Percentiles rank a stretch among this genome's conserved stretches.
Evolutionary conservation across 306 rosid species (phyloP).

Genomic region (Cicer cuneatum): DNA sequence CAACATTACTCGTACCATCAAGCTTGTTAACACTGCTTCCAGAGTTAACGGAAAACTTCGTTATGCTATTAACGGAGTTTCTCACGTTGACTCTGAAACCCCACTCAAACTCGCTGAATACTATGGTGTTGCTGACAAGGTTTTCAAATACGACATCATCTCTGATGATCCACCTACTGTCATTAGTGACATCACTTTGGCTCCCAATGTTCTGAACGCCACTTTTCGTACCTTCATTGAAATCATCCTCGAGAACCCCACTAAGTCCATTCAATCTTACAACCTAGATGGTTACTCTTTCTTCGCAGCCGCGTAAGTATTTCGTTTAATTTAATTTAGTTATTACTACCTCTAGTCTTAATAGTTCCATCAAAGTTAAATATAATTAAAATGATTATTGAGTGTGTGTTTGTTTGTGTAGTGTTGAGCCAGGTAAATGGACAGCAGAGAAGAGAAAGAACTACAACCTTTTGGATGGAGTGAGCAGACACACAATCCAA

Average conservation of each 20-base stretch:
- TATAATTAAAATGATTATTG: not conserved
- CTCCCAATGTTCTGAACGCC: slow-evolving; percentile 60
- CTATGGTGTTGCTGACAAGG: slow-evolving; percentile 51
- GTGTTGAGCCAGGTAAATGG: slow-evolving; percentile 79
- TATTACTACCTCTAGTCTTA: too few species aligned
- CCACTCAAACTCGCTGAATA: slow-evolving; percentile 86
- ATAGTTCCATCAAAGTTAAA: too few species aligned
- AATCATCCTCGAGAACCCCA: slow-evolving; percentile 82
- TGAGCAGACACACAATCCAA: slow-evolving; percentile 81
- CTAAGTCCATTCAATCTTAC: slow-evolving; percentile 69
- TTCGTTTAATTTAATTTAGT: too few species aligned
- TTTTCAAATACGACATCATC: slow-evolving; percentile 62
- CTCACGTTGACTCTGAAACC: slow-evolving; percentile 65
- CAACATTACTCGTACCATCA: slow-evolving; percentile 80
- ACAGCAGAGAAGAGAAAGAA: slow-evolving; percentile 58
- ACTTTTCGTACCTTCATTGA: slow-evolving; percentile 65
- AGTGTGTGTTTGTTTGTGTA: not conserved
- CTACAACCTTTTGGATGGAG: slow-evolving; percentile 77
- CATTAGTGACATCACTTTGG: not conserved
- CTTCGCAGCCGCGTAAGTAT: slow-evolving; percentile 55
- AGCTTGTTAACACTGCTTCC: slow-evolving; percentile 53
- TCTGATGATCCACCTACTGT: slow-evolving; percentile 37
- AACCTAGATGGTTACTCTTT: slow-evolving; percentile 74
- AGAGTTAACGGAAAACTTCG: slow-evolving; percentile 63
- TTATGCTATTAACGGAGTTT: slow-evolving; percentile 72